phyloP scores from a whole-genome alignment of 345 rosid species.

The Rhizophora apiculata region DNA sequence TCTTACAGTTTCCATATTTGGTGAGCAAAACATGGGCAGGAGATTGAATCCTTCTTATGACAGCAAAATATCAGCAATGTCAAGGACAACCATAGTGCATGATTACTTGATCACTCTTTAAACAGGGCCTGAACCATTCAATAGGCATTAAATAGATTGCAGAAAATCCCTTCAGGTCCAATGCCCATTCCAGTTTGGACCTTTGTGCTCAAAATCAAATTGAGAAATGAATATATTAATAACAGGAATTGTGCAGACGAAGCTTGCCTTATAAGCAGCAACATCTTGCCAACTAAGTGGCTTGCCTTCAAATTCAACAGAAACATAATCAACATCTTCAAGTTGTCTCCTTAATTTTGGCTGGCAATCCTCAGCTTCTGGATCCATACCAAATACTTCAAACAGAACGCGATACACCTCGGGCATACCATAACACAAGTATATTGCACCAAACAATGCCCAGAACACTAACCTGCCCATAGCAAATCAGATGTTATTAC shows the following conservation, averaged over 20 bases:
- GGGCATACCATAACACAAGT: conserved; percentile 91
- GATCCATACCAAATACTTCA: conserved; percentile 98
- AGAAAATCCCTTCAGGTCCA: too few relatives aligned
- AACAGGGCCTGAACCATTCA: not conserved
- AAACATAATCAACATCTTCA: conserved; percentile 91
- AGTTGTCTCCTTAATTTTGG: conserved; percentile 91
- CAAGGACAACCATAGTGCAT: not conserved
- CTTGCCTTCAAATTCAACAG: conserved; percentile 82
- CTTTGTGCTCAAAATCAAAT: too few relatives aligned
- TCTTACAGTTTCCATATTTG: not conserved
- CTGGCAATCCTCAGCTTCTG: conserved; percentile 86
- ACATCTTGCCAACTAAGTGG: conserved; percentile 88
- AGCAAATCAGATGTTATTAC: conserved; percentile 11
- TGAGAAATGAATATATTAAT: not conserved
- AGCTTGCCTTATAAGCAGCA: conserved; percentile 73
- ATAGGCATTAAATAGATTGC: too few relatives aligned
- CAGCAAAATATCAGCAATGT: not conserved
- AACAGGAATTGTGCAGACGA: conserved; percentile 2
- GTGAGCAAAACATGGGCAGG: not conserved
- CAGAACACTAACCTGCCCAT: conserved; percentile 75
- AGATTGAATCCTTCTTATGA: not conserved
- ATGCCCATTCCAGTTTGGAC: too few relatives aligned
- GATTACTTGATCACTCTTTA: not conserved
- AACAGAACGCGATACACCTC: conserved; percentile 92
- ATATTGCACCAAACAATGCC: conserved; percentile 95